phyloP scores from a whole-genome alignment of 2,329 filamentous ascomycete genomes.

The Fusarium sp. region DNA sequence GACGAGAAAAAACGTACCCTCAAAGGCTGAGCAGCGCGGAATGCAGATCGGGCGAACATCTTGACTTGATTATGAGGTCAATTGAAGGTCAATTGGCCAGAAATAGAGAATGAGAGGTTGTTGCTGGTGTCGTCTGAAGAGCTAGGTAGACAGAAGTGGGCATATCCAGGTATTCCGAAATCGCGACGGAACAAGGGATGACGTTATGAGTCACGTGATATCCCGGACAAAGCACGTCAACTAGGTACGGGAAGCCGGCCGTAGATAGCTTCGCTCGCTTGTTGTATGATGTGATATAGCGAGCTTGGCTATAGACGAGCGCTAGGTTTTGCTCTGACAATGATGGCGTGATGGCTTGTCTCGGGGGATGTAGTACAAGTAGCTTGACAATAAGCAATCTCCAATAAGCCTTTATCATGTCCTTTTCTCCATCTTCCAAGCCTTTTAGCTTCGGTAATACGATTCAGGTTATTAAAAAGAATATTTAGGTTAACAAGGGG shows the following conservation, averaged over 20 bases:
- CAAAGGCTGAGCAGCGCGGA: conserved; percentile 72
- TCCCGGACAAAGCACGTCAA: conserved; percentile 6
- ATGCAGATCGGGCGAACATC: conserved; percentile 74
- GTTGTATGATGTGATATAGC: background rate
- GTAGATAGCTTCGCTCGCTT: background rate
- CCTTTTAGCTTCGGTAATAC: background rate
- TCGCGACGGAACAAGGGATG: conserved; percentile 20
- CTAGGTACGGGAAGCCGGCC: background rate
- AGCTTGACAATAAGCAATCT: background rate
- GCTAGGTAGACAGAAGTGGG: conserved; percentile 19
- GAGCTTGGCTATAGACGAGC: background rate
- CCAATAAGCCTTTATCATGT: background rate
- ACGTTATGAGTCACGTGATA: conserved; percentile 37
- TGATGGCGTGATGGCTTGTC: background rate
- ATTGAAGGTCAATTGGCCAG: conserved; percentile 40
- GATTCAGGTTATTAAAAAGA: background rate
- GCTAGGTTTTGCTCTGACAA: background rate
- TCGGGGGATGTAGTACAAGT: background rate
- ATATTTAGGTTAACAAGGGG: background rate
- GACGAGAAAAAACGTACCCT: conserved; percentile 59
- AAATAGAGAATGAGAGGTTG: conserved; percentile 6
- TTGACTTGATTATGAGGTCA: conserved; percentile 43
- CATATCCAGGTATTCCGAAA: conserved; percentile 24
- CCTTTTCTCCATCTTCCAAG: background rate
- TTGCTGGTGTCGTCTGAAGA: conserved; percentile 14